Evolutionary conservation across 1,139 yeast species (phyloP), one percentile per base, ranked within the genome.

Genomic region (Zhuliangozyma blackwelliae): DNA sequence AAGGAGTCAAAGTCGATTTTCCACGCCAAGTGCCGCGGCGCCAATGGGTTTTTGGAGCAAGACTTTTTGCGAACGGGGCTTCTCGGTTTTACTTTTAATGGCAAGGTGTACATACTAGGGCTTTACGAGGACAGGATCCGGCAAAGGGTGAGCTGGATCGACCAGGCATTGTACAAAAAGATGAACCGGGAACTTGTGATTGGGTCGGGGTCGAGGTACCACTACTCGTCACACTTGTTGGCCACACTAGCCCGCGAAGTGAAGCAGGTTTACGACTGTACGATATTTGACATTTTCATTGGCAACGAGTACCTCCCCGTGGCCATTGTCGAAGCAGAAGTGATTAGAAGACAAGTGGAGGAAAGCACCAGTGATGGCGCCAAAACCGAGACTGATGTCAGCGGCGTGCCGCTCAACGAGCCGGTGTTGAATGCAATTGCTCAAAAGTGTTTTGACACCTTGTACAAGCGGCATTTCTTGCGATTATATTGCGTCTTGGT

Each of bases 51-150:
- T 2, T 56, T 84, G 13, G 88, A 83, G 44, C 69, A 81, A 71
- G 94, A 84, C 45, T 92, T 90, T 55, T 68, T 94, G 37, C 72
- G 98, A 49, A 92, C 98, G 0, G 97, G 97, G 2, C 58, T 92
- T 16, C 69, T 92, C 33, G 99, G 99, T 0, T 92, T 92, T 56
- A 76, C 88, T 1, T 83, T 74, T 49, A 79, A 85, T 44, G 97
- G 97, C 7, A 88, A 86, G 51, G 83, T 94, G 0, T 92, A 83
- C 52, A 84, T 92, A 2, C 64, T 92, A 30, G 97, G 98, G 0
- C 66, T 88, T 28, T 88, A 89, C 49, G 98, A 92, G 54, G 98
- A 92, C 57, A 72, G 97, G 54, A 76, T 94, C 36, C 72, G 95
- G 29, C 97, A 90, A 47, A 68, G 79, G 44, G 71, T 78, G 6